Conservation (phyloP, 352 stramenopile genomes). For the Pythium volutum region DNA sequence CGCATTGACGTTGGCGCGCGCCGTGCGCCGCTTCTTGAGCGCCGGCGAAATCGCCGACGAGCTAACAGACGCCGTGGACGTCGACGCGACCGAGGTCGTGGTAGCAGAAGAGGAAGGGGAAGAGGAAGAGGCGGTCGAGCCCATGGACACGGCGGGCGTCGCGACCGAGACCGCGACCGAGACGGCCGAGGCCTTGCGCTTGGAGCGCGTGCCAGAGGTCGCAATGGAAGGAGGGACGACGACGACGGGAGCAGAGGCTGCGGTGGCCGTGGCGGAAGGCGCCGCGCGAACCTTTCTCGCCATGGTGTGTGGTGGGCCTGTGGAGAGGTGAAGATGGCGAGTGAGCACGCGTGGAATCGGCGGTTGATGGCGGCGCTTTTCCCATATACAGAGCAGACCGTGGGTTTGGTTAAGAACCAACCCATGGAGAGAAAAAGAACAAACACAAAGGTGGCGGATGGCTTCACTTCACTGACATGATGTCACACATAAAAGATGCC, state of each 20-base stretch:
- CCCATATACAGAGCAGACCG: neutral
- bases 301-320: constrained; percentile 3
- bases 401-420: constrained; percentile 24
- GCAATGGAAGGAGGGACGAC: constrained; percentile 13
- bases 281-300: constrained; percentile 9
- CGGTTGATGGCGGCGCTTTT: neutral
- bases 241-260: neutral
- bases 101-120: neutral
- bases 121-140: neutral
- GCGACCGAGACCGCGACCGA: neutral
- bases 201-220: constrained; percentile 19
- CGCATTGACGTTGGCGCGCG: neutral
- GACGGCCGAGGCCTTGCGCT: constrained; percentile 20
- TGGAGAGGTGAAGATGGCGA: neutral
- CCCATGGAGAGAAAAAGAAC: constrained; percentile 8
- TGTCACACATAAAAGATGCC: neutral
- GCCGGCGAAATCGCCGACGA: constrained; percentile 13
- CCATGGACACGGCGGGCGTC: neutral
- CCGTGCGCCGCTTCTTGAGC: constrained; percentile 15
- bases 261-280: neutral
- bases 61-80: neutral
- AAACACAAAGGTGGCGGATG: constrained; percentile 19
- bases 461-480: constrained; percentile 30
- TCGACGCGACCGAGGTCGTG: neutral
- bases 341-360: neutral